Evolutionary conservation across 163 green algal species (phyloP).

Genomic region (Coccomyxa subellipsoidea): DNA sequence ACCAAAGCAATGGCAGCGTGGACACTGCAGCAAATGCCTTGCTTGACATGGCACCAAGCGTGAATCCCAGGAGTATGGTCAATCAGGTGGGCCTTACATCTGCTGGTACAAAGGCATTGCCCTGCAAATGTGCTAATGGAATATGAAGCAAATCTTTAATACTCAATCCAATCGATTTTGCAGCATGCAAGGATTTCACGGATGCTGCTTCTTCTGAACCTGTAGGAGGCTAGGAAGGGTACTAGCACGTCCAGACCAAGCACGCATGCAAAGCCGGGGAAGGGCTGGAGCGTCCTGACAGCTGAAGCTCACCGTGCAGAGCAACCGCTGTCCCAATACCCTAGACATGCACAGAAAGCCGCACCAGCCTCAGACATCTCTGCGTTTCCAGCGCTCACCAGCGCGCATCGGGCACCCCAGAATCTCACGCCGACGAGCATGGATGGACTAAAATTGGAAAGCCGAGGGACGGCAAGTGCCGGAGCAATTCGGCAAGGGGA

Average conservation of each 20-base stretch:
- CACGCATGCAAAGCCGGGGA: not conserved
- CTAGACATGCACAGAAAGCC: not conserved
- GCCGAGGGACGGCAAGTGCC: not conserved
- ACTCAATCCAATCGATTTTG: too few relatives aligned
- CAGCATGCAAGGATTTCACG: too few relatives aligned
- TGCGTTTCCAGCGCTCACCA: not conserved
- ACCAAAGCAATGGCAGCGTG: not conserved
- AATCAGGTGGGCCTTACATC: not conserved
- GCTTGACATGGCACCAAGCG: not conserved
- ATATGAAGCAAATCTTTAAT: too few relatives aligned
- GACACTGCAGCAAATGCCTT: not conserved
- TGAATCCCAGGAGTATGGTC: not conserved
- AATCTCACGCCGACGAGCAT: not conserved
- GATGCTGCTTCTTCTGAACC: too few relatives aligned
- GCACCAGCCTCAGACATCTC: not conserved
- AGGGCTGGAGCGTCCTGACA: not conserved
- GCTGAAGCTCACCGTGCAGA: not conserved
- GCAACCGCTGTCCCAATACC: not conserved
- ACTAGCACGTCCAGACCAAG: not conserved
- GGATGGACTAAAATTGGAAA: not conserved
- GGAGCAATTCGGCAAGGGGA: not conserved
- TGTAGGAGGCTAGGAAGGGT: not conserved
- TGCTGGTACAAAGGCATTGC: not conserved
- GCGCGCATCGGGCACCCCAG: not conserved
- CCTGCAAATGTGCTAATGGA: too few relatives aligned